Percentiles rank a stretch among this genome's conserved stretches.
Conservation (phyloP, 345 rosid species). For the Eucalyptus pauciflora region DNA sequence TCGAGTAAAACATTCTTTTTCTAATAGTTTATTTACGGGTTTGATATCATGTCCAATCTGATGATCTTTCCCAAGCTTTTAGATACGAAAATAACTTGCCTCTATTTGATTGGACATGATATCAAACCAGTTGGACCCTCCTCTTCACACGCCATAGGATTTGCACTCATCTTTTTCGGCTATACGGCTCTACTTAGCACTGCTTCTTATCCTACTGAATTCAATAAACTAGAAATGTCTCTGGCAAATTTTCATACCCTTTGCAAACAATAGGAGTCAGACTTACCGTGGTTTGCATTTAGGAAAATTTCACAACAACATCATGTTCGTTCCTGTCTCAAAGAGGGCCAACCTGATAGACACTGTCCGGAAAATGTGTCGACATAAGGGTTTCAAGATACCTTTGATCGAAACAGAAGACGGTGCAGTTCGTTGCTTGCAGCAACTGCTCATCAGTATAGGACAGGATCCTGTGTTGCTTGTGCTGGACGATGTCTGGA, state of each 20-base stretch:
- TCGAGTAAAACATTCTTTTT: background rate
- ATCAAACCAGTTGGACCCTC: background rate
- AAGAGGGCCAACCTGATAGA: background rate
- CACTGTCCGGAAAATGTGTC: background rate
- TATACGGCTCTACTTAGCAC: background rate
- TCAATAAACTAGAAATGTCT: background rate
- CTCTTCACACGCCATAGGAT: background rate
- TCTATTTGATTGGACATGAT: background rate
- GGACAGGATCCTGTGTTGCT: slow-evolving; percentile 3
- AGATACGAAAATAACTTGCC: background rate
- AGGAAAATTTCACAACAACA: slow-evolving; percentile 8
- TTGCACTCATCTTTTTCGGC: background rate
- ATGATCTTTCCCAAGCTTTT: background rate
- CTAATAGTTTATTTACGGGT: background rate
- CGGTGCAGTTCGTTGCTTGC: background rate
- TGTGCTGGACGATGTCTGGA: slow-evolving; percentile 18
- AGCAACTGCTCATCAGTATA: background rate
- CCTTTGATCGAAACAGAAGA: background rate
- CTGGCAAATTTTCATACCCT: background rate
- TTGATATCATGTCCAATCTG: background rate
- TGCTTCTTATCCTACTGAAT: background rate
- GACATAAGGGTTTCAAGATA: background rate
- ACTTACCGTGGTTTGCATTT: background rate
- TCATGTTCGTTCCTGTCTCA: slow-evolving; percentile 4
- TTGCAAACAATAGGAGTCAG: background rate